phyloP scores from a whole-genome alignment of 176 grass and related monocot species.

The sorghum (Sorghum bicolor) region Sorghum_bicolor_NCBIv3 NC_012876.2:8724501-8725000 shows the following conservation, averaged over 20 bases:
- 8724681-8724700: constrained; percentile 57
- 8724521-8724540: constrained; percentile 97
- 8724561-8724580: constrained; percentile 72
- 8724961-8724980: neutral
- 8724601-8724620: constrained; percentile 62
- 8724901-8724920: constrained; percentile 15
- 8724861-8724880: constrained; percentile 68
- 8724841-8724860: constrained; percentile 93
- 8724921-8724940: neutral
- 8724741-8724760: neutral
- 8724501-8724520: neutral
- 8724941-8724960: constrained; percentile 9
- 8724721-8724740: constrained; percentile 17
- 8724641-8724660: constrained; percentile 55
- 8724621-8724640: constrained; percentile 47
- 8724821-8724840: constrained; percentile 77
- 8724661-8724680: constrained; percentile 33
- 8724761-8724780: neutral
- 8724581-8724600: constrained; percentile 59
- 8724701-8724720: constrained; percentile 19
- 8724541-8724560: constrained; percentile 91
- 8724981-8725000: neutral
- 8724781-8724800: constrained; percentile 59
- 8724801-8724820: constrained; percentile 37
- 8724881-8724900: constrained; percentile 65